Percentiles rank a stretch among this genome's conserved stretches.
These are phyloP conservation scores for Oldenlandia corymbosa DNA, from an alignment of 257 asterid species.

Conservation along the genomic window DNA sequence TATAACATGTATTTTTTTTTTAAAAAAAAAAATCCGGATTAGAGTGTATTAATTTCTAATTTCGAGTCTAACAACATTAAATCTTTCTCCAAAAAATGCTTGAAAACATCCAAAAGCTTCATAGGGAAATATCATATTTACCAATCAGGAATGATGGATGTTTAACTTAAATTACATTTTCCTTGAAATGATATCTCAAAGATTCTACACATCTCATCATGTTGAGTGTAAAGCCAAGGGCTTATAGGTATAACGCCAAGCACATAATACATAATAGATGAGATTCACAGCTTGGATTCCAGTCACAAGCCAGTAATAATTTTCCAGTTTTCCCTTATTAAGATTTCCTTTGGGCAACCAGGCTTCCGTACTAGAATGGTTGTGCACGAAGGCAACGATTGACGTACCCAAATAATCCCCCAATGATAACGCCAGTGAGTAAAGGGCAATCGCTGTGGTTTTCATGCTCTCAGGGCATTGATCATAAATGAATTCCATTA, in stretches of 20 bases:
- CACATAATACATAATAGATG: slow-evolving; percentile 51
- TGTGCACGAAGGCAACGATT: slow-evolving; percentile 50
- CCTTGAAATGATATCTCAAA: too few species aligned
- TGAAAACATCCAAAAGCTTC: too few species aligned
- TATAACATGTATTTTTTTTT: too few species aligned
- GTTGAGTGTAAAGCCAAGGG: too few species aligned
- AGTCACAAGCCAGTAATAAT: slow-evolving; percentile 58
- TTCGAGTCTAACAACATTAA: too few species aligned
- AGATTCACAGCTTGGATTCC: slow-evolving; percentile 55
- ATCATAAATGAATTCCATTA: slow-evolving; percentile 63
- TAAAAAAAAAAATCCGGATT: too few species aligned
- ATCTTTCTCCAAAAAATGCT: too few species aligned
- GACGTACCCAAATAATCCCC: slow-evolving; percentile 62
- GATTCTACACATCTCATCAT: too few species aligned
- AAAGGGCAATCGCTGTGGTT: slow-evolving; percentile 63
- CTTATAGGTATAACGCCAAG: slow-evolving; percentile 49
- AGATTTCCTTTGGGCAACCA: slow-evolving; percentile 76
- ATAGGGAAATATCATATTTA: too few species aligned
- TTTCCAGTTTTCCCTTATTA: slow-evolving; percentile 57
- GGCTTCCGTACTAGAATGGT: slow-evolving; percentile 33
- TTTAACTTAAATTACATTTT: too few species aligned
- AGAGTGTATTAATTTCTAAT: too few species aligned
- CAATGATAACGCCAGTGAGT: slow-evolving; percentile 46
- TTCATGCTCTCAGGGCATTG: slow-evolving; percentile 88
- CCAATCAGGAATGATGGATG: too few species aligned